Evolutionary conservation across 2,329 filamentous ascomycete species (phyloP).

Genomic region (Alternaria postmessia): DNA sequence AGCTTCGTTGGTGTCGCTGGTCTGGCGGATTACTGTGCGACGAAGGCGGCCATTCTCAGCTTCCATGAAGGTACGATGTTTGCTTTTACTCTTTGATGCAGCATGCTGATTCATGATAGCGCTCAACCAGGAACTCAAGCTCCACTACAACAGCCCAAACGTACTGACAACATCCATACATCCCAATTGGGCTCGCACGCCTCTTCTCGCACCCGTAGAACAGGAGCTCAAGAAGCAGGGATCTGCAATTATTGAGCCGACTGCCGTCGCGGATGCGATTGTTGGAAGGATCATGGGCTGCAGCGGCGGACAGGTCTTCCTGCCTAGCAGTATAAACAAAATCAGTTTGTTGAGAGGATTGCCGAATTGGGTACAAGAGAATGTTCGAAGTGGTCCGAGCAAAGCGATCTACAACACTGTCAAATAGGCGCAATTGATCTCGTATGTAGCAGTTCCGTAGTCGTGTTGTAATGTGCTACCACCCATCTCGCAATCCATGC

Average conservation of each 20-base stretch:
- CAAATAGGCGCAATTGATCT: neutral
- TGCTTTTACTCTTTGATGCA: slow-evolving; percentile 48
- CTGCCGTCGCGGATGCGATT: slow-evolving; percentile 52
- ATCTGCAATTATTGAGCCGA: slow-evolving; percentile 47
- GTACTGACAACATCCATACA: slow-evolving; percentile 56
- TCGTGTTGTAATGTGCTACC: neutral
- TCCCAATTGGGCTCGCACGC: slow-evolving; percentile 54
- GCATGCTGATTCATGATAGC: slow-evolving; percentile 8
- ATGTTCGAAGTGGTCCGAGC: slow-evolving; percentile 29
- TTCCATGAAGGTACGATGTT: slow-evolving; percentile 63
- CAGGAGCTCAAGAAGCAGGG: slow-evolving; percentile 43
- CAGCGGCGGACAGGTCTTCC: slow-evolving; percentile 52
- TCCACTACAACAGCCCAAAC: slow-evolving; percentile 50
- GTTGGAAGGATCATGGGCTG: slow-evolving; percentile 52
- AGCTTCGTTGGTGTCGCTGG: slow-evolving; percentile 58
- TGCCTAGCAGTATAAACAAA: slow-evolving; percentile 38
- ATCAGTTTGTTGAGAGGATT: slow-evolving; percentile 52
- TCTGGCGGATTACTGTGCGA: slow-evolving; percentile 62
- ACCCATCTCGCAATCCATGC: neutral
- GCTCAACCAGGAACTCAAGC: slow-evolving; percentile 52
- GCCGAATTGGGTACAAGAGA: slow-evolving; percentile 60
- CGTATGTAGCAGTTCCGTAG: neutral
- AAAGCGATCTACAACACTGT: slow-evolving; percentile 25
- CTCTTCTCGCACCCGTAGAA: slow-evolving; percentile 48
- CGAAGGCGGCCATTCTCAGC: slow-evolving; percentile 61